Evolutionary conservation across 139 green algal genomes (phyloP).

Genomic region (Ostreobium quekettii): DNA sequence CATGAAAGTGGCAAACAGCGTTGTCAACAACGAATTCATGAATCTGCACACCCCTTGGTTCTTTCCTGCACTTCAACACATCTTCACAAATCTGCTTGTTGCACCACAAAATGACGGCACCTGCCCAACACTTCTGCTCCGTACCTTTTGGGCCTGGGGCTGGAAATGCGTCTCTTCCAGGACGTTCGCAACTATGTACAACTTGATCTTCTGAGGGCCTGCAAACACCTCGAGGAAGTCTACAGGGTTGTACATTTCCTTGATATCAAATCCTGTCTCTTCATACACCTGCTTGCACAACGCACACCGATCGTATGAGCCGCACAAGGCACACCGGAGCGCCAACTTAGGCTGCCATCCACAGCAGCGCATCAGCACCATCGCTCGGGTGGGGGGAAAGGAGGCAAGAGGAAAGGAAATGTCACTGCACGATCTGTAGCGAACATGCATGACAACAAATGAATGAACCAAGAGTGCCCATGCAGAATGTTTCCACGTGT

Average conservation of each 20-base stretch:
- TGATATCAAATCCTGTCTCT: slow-evolving; percentile 22
- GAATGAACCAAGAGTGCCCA: neutral
- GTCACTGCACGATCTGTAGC: neutral
- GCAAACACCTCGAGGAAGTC: slow-evolving; percentile 19
- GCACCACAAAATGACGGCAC: neutral
- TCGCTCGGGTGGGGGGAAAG: neutral
- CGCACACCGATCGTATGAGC: too few species aligned
- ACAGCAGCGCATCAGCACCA: neutral
- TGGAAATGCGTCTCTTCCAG: slow-evolving; percentile 8
- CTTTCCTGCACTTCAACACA: neutral
- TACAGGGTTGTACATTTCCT: neutral
- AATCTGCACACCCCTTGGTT: neutral
- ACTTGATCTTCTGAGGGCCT: slow-evolving; percentile 9
- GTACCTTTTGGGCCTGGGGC: slow-evolving; percentile 11
- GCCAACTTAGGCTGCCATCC: neutral
- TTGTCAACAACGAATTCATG: neutral
- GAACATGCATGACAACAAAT: neutral
- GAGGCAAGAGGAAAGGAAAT: neutral
- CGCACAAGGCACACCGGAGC: neutral
- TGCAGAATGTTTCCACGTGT: too few species aligned
- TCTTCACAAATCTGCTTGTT: neutral
- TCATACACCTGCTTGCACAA: slow-evolving; percentile 14
- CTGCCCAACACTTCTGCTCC: too few species aligned
- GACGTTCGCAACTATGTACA: slow-evolving; percentile 19
- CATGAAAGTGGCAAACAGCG: neutral